phyloP scores from a whole-genome alignment of 2,329 filamentous ascomycete species.

The Scytalidium lignicola region DNA sequence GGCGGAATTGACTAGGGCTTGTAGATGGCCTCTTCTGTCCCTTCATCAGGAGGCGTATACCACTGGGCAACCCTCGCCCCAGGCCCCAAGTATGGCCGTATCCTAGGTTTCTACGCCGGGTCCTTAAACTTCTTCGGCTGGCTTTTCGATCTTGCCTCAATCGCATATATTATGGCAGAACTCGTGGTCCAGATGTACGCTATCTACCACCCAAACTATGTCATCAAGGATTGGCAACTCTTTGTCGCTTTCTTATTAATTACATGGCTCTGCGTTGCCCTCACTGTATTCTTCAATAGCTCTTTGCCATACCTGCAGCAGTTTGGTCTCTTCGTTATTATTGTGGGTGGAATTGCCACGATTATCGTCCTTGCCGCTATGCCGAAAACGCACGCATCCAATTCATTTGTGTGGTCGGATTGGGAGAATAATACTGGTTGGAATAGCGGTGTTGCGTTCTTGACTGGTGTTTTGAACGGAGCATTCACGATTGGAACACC shows the following conservation, averaged over 20 bases:
- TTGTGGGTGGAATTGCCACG: slow-evolving; percentile 46
- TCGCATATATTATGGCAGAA: not conserved
- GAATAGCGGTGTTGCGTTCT: slow-evolving; percentile 46
- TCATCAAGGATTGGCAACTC: slow-evolving; percentile 39
- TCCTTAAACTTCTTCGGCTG: slow-evolving; percentile 48
- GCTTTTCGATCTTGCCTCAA: slow-evolving; percentile 35
- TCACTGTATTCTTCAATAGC: slow-evolving; percentile 47
- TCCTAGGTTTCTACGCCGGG: slow-evolving; percentile 36
- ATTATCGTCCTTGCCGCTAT: slow-evolving; percentile 50
- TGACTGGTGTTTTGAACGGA: slow-evolving; percentile 57
- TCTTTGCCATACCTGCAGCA: slow-evolving; percentile 44
- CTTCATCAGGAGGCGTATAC: slow-evolving; percentile 34
- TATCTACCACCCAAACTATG: slow-evolving; percentile 37
- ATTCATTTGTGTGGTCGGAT: slow-evolving; percentile 34
- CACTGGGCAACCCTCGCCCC: slow-evolving; percentile 44
- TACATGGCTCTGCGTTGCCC: slow-evolving; percentile 35
- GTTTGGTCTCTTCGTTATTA: slow-evolving; percentile 44
- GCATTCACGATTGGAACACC: slow-evolving; percentile 61
- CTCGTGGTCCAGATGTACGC: slow-evolving; percentile 4
- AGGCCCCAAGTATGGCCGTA: slow-evolving; percentile 35
- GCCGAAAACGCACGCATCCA: slow-evolving; percentile 34
- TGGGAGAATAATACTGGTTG: slow-evolving; percentile 37
- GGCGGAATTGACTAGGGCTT: not conserved
- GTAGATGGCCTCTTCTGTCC: slow-evolving; percentile 27
- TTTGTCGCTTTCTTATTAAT: slow-evolving; percentile 41